These are phyloP conservation scores for Poa annua DNA, from an alignment of 176 grass and related monocot genomes.

Conservation along the genomic window DNA sequence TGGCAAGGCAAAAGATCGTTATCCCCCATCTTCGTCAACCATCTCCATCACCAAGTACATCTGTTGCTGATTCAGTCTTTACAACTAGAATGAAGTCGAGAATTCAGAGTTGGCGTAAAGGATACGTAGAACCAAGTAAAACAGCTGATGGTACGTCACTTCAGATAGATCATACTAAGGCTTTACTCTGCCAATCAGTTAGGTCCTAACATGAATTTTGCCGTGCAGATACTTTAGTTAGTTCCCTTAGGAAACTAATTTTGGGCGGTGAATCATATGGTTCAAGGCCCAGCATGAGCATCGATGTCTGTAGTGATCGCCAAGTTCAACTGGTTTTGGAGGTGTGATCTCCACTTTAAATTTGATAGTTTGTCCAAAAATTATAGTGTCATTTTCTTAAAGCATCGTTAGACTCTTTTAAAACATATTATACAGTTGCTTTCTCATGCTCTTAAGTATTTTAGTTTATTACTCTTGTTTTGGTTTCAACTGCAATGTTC, in stretches of 20 bases:
- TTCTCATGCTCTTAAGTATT: constrained; percentile 14
- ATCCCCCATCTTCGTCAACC: constrained; percentile 35
- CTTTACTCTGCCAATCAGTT: constrained; percentile 11
- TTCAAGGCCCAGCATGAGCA: constrained; percentile 74
- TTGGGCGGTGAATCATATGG: constrained; percentile 67
- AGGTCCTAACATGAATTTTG: constrained; percentile 41
- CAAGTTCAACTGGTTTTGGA: constrained; percentile 83
- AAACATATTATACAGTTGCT: neutral
- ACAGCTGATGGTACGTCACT: constrained; percentile 60
- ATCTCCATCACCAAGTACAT: constrained; percentile 44
- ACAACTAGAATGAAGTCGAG: constrained; percentile 71
- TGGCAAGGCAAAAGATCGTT: constrained; percentile 58
- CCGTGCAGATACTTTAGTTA: constrained; percentile 51
- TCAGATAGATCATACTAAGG: constrained; percentile 13
- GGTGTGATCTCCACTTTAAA: constrained; percentile 46
- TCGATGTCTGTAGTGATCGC: constrained; percentile 77
- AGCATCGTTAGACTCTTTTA: neutral
- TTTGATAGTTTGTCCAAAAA: constrained; percentile 31
- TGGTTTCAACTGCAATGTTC: constrained; percentile 1
- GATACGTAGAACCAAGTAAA: constrained; percentile 50
- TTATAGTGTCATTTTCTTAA: constrained; percentile 12
- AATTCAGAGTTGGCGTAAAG: constrained; percentile 66
- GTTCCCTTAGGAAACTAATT: constrained; percentile 69
- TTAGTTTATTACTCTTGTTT: constrained; percentile 3
- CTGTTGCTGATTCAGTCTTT: constrained; percentile 83